phyloP scores from a whole-genome alignment of 1,284 basidiomycete genomes.

The Golubevia pallescens region DNA sequence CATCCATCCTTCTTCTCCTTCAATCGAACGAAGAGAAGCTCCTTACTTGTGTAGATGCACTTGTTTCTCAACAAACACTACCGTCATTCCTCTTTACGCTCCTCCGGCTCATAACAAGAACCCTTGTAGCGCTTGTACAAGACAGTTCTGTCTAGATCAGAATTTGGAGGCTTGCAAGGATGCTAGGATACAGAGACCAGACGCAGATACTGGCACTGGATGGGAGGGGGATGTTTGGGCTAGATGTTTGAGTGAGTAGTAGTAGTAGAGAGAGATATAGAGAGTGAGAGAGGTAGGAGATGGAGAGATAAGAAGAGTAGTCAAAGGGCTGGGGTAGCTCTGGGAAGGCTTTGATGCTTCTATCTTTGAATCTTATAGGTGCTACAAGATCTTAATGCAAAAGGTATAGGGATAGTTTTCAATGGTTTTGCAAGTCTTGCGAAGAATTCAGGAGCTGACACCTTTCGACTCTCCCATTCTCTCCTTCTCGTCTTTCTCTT shows the following conservation, averaged over 20 bases:
- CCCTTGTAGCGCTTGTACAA: constrained; percentile 54
- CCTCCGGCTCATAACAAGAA: too few species aligned
- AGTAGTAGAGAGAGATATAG: background rate
- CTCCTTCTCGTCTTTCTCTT: background rate
- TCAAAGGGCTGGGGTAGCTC: too few species aligned
- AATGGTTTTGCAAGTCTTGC: too few species aligned
- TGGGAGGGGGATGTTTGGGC: constrained; percentile 63
- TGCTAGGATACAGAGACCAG: constrained; percentile 40
- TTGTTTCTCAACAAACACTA: constrained; percentile 62
- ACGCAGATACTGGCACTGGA: constrained; percentile 56
- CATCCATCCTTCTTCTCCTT: too few species aligned
- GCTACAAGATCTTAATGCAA: too few species aligned
- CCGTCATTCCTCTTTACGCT: constrained; percentile 55
- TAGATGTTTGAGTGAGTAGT: constrained; percentile 41
- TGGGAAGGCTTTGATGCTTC: too few species aligned
- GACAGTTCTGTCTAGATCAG: constrained; percentile 57
- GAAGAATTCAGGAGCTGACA: too few species aligned
- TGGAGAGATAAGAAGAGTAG: too few species aligned
- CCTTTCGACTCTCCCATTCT: background rate
- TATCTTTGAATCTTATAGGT: background rate
- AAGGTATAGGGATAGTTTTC: too few species aligned
- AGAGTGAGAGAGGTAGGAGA: background rate
- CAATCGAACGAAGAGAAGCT: background rate
- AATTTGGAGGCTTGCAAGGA: constrained; percentile 47
- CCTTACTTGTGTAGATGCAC: constrained; percentile 60